Evolutionary conservation across 805 yeast genomes (phyloP).

Genomic region (Ogataea siamensis): DNA sequence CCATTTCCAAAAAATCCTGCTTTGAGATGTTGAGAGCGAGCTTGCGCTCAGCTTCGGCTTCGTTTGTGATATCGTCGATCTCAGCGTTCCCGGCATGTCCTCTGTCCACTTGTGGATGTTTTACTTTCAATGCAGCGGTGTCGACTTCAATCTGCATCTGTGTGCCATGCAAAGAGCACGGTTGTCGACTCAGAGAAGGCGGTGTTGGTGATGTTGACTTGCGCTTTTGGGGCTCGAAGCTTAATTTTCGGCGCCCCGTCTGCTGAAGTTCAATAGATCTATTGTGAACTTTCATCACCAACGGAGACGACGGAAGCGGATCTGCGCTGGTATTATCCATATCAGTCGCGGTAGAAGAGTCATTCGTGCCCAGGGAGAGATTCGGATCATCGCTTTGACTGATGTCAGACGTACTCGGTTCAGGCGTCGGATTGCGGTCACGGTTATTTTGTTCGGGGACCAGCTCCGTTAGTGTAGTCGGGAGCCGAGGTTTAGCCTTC

Average conservation of each 20-base stretch:
- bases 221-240: background rate
- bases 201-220: background rate
- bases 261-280: background rate
- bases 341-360: background rate
- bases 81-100: conserved; percentile 1
- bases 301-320: background rate
- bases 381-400: no score
- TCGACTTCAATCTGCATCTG: background rate
- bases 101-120: conserved; percentile 3
- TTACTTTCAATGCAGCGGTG: conserved; percentile 2
- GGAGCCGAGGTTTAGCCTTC: no score
- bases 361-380: background rate
- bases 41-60: conserved; percentile 52
- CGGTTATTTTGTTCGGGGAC: no score
- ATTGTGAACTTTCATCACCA: background rate
- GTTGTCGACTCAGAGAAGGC: background rate
- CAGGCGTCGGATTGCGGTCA: no score
- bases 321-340: no score
- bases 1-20: conserved; percentile 71
- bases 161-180: conserved; percentile 2
- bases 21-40: conserved; percentile 65
- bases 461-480: no score
- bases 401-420: no score
- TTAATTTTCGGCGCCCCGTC: background rate
- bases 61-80: conserved; percentile 45